Evolutionary conservation across 2,329 filamentous ascomycete genomes (phyloP).

Genomic region (Teratosphaeriaceae sp.): DNA sequence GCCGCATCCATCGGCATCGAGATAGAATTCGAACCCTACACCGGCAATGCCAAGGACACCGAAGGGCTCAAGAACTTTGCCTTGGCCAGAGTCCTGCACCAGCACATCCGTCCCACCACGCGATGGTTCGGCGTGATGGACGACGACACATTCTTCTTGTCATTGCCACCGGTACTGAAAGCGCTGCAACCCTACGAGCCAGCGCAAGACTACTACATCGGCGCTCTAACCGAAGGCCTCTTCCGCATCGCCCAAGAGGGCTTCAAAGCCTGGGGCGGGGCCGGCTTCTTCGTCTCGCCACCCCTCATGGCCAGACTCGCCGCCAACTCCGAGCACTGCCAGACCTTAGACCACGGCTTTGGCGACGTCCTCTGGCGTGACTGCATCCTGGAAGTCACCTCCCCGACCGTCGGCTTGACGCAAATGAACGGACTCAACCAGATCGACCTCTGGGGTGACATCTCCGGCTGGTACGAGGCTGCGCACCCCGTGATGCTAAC

Average conservation of each 20-base stretch:
- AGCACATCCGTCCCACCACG: conserved; percentile 12
- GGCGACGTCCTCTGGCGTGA: conserved; percentile 23
- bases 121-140: conserved; percentile 24
- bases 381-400: conserved; percentile 21
- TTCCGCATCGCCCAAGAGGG: conserved; percentile 20
- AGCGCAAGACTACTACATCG: conserved; percentile 18
- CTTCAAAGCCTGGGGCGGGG: conserved; percentile 25
- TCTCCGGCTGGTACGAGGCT: conserved; percentile 24
- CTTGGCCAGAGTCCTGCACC: conserved; percentile 16
- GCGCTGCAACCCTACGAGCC: conserved; percentile 17
- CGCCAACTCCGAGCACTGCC: conserved; percentile 16
- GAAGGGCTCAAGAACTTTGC: conserved; percentile 23
- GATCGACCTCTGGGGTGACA: conserved; percentile 21
- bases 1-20: conserved; percentile 17
- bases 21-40: conserved; percentile 18
- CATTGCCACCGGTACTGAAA: conserved; percentile 16
- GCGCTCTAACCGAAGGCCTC: conserved; percentile 21
- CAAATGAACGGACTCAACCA: conserved; percentile 22
- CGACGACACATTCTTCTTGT: conserved; percentile 26
- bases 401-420: conserved; percentile 21
- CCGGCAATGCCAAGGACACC: conserved; percentile 10
- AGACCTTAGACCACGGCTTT: conserved; percentile 16
- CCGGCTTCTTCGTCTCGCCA: conserved; percentile 22
- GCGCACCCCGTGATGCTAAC: conserved; percentile 18
- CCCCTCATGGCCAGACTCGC: conserved; percentile 21